phyloP scores from a whole-genome alignment of 2,329 filamentous ascomycete species.

The Falciphora oryzae region DNA sequence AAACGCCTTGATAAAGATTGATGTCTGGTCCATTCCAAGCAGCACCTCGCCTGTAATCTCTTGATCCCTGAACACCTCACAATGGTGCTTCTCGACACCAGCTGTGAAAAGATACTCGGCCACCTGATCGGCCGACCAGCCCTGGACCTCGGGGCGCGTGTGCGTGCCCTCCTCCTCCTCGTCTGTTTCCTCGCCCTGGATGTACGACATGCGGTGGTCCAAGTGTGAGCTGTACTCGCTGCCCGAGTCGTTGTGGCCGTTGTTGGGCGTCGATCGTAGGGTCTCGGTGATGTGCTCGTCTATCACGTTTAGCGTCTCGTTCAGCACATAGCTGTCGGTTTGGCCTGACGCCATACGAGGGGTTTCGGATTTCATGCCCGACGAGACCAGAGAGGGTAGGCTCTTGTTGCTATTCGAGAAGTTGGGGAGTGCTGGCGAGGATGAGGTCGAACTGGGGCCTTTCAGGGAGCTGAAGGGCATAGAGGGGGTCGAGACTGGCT shows the following conservation, averaged over 20 bases:
- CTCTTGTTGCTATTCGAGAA: conserved; percentile 20
- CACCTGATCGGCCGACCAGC: conserved; percentile 76
- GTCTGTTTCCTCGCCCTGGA: conserved; percentile 90
- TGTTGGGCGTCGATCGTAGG: conserved; percentile 52
- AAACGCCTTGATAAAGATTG: conserved; percentile 91
- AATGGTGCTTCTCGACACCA: conserved; percentile 84
- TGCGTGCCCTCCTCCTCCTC: conserved; percentile 77
- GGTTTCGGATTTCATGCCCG: conserved; percentile 28
- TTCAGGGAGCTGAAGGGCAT: conserved; percentile 38
- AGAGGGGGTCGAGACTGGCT: conserved; percentile 27
- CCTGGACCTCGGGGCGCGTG: conserved; percentile 64
- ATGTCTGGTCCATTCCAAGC: conserved; percentile 90
- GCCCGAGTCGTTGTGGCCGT: conserved; percentile 66
- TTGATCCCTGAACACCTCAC: conserved; percentile 90
- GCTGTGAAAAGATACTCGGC: conserved; percentile 82
- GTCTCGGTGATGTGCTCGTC: conserved; percentile 89
- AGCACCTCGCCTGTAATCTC: conserved; percentile 94
- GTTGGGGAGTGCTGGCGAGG: conserved; percentile 17
- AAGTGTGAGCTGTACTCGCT: conserved; percentile 84
- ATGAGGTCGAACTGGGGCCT: conserved; percentile 19
- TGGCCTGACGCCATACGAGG: conserved; percentile 33
- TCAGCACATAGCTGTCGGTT: conserved; percentile 70
- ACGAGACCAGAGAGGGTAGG: conserved; percentile 17
- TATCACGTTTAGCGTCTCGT: conserved; percentile 92
- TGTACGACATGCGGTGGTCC: conserved; percentile 77